Evolutionary conservation across 108 stramenopile genomes (phyloP).

Genomic region (Schizochytrium sp.): DNA sequence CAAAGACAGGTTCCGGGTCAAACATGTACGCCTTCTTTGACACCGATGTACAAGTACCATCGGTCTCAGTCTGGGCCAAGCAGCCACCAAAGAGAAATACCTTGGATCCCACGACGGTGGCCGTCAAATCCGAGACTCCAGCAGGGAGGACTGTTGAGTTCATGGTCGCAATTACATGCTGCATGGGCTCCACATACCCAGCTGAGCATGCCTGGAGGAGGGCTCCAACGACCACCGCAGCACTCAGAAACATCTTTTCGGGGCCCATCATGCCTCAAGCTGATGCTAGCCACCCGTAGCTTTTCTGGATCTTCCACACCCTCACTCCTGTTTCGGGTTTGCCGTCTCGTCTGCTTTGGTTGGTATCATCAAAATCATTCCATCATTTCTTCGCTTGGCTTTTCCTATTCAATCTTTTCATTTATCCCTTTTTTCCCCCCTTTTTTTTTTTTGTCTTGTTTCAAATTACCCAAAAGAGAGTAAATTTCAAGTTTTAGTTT

Average conservation of each 20-base stretch:
- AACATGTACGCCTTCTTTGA: background rate
- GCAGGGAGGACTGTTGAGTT: background rate
- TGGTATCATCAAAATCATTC: too few species aligned
- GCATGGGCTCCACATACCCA: slow-evolving; percentile 40
- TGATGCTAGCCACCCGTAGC: too few species aligned
- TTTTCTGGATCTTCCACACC: too few species aligned
- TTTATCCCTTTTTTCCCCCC: too few species aligned
- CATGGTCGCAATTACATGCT: background rate
- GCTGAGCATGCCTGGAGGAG: background rate
- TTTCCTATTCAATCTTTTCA: too few species aligned
- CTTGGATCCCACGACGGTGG: slow-evolving; percentile 1
- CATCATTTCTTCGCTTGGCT: too few species aligned
- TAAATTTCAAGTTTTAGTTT: too few species aligned
- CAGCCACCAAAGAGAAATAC: slow-evolving; percentile 42
- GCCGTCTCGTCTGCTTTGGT: too few species aligned
- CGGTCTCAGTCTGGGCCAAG: background rate
- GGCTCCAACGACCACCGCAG: background rate
- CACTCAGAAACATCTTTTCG: background rate
- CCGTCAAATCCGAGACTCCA: background rate
- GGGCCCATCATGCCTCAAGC: too few species aligned
- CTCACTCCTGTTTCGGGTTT: too few species aligned
- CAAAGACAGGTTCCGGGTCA: background rate
- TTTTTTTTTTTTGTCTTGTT: too few species aligned
- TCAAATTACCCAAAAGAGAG: too few species aligned
- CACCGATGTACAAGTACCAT: slow-evolving; percentile 9